A percentile compares a stretch with the other conserved stretches of the same genome.
Conservation (phyloP, 2,329 filamentous ascomycete species). For the Pseudogymnoascus sp. region DNA sequence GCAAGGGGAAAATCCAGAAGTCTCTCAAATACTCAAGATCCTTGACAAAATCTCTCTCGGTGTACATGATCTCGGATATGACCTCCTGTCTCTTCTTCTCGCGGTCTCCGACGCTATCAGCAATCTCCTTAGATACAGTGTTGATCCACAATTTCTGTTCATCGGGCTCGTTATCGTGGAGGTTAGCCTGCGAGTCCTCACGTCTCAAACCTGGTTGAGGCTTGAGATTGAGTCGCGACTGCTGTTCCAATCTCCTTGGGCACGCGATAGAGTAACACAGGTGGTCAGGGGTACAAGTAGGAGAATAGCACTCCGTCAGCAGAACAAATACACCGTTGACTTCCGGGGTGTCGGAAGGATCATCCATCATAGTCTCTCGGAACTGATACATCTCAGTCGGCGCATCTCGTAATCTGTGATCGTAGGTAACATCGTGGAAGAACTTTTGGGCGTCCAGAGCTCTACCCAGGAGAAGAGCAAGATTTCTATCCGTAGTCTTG, state of each 20-base stretch:
- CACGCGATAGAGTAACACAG: slow-evolving; percentile 98
- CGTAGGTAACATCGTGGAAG: slow-evolving; percentile 98
- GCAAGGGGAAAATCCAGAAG: slow-evolving; percentile 94
- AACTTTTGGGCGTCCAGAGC: slow-evolving; percentile 96
- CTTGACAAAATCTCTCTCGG: slow-evolving; percentile 97
- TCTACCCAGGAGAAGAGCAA: slow-evolving; percentile 81
- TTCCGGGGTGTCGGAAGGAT: slow-evolving; percentile 57
- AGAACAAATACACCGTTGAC: slow-evolving; percentile 97
- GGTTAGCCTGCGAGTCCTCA: slow-evolving; percentile 58
- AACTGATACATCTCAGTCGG: slow-evolving; percentile 94
- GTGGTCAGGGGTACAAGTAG: slow-evolving; percentile 90
- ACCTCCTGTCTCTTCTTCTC: slow-evolving; percentile 98
- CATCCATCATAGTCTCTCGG: slow-evolving; percentile 81
- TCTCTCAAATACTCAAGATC: slow-evolving; percentile 95
- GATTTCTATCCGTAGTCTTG: slow-evolving; percentile 88
- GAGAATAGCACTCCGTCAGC: slow-evolving; percentile 94
- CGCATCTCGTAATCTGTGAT: slow-evolving; percentile 91
- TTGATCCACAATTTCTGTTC: slow-evolving; percentile 99
- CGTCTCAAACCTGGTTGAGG: slow-evolving; percentile 70
- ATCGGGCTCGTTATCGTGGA: slow-evolving; percentile 83
- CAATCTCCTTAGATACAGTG: slow-evolving; percentile 89
- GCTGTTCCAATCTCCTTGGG: slow-evolving; percentile 85
- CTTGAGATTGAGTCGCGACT: slow-evolving; percentile 87
- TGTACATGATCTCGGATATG: slow-evolving; percentile 98
- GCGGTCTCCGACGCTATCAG: slow-evolving; percentile 76